These are phyloP conservation scores for Aotearoamyces nothofagi DNA, from an alignment of 2,329 filamentous ascomycete species.

Conservation along the genomic window DNA sequence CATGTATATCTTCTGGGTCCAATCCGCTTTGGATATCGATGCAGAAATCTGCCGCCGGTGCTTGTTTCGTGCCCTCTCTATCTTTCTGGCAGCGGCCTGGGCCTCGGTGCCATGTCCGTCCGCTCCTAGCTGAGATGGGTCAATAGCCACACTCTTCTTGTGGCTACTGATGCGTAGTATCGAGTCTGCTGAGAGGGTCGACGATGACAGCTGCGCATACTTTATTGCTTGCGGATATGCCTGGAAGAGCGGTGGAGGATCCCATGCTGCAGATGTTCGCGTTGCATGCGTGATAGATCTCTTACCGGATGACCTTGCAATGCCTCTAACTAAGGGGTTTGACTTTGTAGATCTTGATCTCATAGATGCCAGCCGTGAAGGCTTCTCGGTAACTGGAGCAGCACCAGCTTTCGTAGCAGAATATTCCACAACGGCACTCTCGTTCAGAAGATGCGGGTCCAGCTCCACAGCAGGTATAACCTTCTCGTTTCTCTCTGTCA, in stretches of 20 bases:
- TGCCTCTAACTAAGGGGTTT: background rate
- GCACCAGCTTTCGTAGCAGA: too few relatives aligned
- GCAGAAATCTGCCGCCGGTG: conserved; percentile 19
- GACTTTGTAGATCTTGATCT: background rate
- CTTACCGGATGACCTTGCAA: conserved; percentile 6
- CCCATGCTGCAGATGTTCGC: conserved; percentile 29
- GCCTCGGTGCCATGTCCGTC: too few relatives aligned
- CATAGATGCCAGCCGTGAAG: too few relatives aligned
- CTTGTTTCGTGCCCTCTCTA: conserved; percentile 28
- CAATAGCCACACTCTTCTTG: conserved; percentile 28
- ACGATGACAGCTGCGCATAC: conserved; percentile 54
- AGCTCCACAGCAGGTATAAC: too few relatives aligned
- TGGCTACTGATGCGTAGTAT: conserved; percentile 44
- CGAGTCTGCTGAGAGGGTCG: conserved; percentile 51
- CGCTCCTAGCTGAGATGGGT: conserved; percentile 15
- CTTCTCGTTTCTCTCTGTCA: too few relatives aligned
- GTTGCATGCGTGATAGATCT: conserved; percentile 7
- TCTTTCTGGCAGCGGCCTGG: conserved; percentile 16
- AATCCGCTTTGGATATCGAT: conserved; percentile 33
- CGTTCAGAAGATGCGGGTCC: too few relatives aligned
- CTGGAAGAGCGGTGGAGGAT: conserved; percentile 67
- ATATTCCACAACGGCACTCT: too few relatives aligned
- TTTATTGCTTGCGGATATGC: conserved; percentile 75
- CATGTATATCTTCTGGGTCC: conserved; percentile 59
- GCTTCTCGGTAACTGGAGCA: too few relatives aligned